Evolutionary conservation across 805 yeast genomes (phyloP).

Genomic region (Spencermartinsiella europaea): DNA sequence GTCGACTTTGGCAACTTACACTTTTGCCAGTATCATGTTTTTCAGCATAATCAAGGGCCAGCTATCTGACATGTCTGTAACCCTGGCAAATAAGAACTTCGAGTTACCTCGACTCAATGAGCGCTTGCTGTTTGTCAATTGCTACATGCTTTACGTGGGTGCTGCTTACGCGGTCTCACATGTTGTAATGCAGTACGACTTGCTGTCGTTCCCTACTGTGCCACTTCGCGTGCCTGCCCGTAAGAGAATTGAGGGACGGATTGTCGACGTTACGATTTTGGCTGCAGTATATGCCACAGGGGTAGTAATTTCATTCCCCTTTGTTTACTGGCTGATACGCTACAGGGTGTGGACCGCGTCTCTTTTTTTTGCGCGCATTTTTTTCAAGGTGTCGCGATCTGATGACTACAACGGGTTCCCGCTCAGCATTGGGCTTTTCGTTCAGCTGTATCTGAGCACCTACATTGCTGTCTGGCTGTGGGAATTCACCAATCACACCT

Average conservation of each 20-base stretch:
- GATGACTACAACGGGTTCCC: constrained; percentile 18
- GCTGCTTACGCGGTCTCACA: constrained; percentile 10
- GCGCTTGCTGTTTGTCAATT: neutral
- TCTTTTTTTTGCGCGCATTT: constrained; percentile 8
- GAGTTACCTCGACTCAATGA: constrained; percentile 12
- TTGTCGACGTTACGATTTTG: constrained; percentile 1
- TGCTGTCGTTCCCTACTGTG: constrained; percentile 8
- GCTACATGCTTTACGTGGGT: neutral
- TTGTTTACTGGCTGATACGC: constrained; percentile 7
- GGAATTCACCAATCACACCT: constrained; percentile 26
- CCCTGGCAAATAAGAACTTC: constrained; percentile 7
- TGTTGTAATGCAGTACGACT: constrained; percentile 11
- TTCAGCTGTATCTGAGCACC: constrained; percentile 13
- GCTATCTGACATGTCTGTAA: constrained; percentile 7
- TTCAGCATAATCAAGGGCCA: constrained; percentile 8
- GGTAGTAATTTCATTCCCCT: neutral
- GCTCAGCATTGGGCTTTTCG: constrained; percentile 12
- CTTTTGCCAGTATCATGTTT: constrained; percentile 4
- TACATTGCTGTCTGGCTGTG: constrained; percentile 22
- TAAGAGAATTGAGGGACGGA: constrained; percentile 7
- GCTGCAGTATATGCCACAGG: constrained; percentile 5
- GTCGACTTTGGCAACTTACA: constrained; percentile 4
- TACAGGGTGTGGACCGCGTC: constrained; percentile 15
- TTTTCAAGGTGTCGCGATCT: constrained; percentile 15
- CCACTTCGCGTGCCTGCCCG: constrained; percentile 3